Evolutionary conservation across 257 asterid species (phyloP), one percentile per base, ranked within the genome.

Genomic region (Parsonsia alboflavescens): DNA sequence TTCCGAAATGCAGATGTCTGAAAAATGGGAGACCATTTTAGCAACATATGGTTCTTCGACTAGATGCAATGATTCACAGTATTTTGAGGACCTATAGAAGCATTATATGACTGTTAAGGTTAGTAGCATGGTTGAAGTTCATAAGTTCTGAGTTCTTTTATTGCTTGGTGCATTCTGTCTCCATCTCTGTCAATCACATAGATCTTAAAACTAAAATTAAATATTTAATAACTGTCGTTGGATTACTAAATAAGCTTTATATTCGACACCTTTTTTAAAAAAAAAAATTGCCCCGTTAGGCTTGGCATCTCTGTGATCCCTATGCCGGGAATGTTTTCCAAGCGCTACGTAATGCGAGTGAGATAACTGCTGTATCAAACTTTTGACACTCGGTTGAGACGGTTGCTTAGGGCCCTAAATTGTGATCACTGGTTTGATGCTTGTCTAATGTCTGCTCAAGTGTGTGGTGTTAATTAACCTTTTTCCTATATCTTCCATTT

Each of bases 381-480:
- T 95, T 95, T 3, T 21, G 99, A 95, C 63, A 95, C 98, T n/a
- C 87, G 99, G 44, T 82, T 95, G 68, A 87, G 97, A 72, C 98
- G 96, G 4, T 75, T 95, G 83, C 71, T 95, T 83, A 86, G 88
- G 82, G 98, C 96, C 71, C 84, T 95, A 53, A 89, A 95, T 71
- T 95, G 99, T 36, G 96, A 90, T 78, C 89, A 92, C 82, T 95
- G 98, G 99, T 92, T 95, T 80, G 99, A 95, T 86, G 98, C 98
- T 46, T 88, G 92, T 54, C 93, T 96, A 4, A 98, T 95, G 61
- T 95, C 98, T 54, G 99, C 99, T 75, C 98, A 95, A 81, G 99
- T 92, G 82, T 76, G 89, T 81, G 19, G 39, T 70, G 22, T 22
- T 56, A 17, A 9, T 22, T 46, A 28, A 70, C 64, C 59, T 26